Conservation (phyloP, 257 asterid genomes). For the Solanum sitiens region DNA sequence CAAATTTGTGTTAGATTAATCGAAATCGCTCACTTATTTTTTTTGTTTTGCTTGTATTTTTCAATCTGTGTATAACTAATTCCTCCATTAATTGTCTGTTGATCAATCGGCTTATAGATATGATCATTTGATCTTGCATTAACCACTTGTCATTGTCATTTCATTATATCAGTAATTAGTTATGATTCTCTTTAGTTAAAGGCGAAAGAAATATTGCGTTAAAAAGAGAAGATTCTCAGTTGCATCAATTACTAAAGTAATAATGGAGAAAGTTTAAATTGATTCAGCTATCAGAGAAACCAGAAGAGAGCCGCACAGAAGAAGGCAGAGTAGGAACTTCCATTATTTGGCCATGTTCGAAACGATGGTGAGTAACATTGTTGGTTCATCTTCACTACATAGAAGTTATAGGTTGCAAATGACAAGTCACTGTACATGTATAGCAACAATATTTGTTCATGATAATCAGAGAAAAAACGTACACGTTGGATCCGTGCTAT, state of each 20-base stretch:
- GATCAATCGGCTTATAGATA: not conserved
- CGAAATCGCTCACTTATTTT: not conserved
- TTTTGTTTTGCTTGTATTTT: not conserved
- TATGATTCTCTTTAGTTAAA: not conserved
- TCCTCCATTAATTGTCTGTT: not conserved
- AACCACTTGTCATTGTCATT: not conserved
- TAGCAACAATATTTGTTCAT: not conserved
- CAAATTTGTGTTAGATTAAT: not conserved
- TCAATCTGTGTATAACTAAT: not conserved
- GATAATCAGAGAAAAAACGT: not conserved
- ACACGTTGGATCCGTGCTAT: not conserved
- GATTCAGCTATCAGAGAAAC: slow-evolving; percentile 18
- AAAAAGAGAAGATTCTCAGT: not conserved
- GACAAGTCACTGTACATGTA: not conserved
- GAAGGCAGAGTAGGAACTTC: slow-evolving; percentile 22
- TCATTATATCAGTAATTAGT: not conserved
- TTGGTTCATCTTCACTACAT: not conserved
- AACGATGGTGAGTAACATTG: not conserved
- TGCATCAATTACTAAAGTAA: not conserved
- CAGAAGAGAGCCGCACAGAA: slow-evolving; percentile 27
- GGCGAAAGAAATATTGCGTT: not conserved
- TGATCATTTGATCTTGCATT: not conserved
- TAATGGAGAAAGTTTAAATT: slow-evolving; percentile 34
- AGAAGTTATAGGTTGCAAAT: not conserved
- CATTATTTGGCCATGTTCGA: slow-evolving; percentile 1